Percentiles rank a stretch among this genome's conserved stretches.
Conservation (phyloP, 2,329 filamentous ascomycete species). For the Xylaria multiplex region DNA sequence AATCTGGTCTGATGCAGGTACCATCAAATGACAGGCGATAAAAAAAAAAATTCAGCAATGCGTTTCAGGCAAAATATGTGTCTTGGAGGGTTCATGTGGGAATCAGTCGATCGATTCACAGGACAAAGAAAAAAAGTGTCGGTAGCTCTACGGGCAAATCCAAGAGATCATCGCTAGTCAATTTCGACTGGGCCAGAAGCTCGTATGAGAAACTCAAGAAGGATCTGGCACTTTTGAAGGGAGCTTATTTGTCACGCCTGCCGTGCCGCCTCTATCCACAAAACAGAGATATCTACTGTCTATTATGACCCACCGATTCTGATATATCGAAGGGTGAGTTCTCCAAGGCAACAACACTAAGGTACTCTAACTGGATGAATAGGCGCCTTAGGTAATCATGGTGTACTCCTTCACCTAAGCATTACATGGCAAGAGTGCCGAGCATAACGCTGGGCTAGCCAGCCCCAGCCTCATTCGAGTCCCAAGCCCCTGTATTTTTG, state of each 20-base stretch:
- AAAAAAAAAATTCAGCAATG: conserved; percentile 25
- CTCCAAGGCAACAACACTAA: conserved; percentile 8
- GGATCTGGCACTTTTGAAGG: conserved; percentile 29
- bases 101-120: conserved; percentile 19
- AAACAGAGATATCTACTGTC: conserved; percentile 17
- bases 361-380: conserved; percentile 30
- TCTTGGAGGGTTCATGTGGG: conserved; percentile 25
- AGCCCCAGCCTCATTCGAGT: conserved; percentile 32
- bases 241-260: conserved; percentile 34
- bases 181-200: conserved; percentile 28
- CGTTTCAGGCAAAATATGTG: conserved; percentile 39
- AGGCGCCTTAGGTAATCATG: conserved; percentile 28
- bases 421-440: conserved; percentile 33
- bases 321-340: conserved; percentile 28
- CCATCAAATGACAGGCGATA: conserved; percentile 35
- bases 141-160: conserved; percentile 26
- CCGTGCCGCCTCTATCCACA: conserved; percentile 25
- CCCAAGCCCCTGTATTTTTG: conserved; percentile 23
- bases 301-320: conserved; percentile 25
- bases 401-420: conserved; percentile 23
- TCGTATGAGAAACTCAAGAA: conserved; percentile 26
- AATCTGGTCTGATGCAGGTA: conserved; percentile 34
- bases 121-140: conserved; percentile 8
- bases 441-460: conserved; percentile 28
- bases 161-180: conserved; percentile 24